Percentiles rank a stretch among this genome's conserved stretches.
phyloP scores from a whole-genome alignment of 1,284 basidiomycete species.

The Cutaneotrichosporon sp. region DNA sequence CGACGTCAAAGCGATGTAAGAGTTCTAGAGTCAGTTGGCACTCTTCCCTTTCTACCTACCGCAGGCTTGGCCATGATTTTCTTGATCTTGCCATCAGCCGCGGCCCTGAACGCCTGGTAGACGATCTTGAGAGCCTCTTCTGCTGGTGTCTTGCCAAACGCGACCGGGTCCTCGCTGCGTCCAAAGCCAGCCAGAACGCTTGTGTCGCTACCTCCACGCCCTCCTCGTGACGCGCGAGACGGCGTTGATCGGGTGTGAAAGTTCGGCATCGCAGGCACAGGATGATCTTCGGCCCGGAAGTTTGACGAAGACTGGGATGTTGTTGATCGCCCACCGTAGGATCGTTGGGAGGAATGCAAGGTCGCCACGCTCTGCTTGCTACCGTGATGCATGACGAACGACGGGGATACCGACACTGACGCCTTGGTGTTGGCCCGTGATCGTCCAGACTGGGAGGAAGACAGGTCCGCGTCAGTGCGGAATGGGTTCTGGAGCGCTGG shows the following conservation, averaged over 20 bases:
- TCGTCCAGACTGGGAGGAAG: conserved; percentile 25
- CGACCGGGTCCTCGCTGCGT: conserved; percentile 33
- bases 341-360: conserved; percentile 37
- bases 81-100: conserved; percentile 74
- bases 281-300: conserved; percentile 43
- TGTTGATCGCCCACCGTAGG: conserved; percentile 39
- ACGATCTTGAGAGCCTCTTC: conserved; percentile 83
- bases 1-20: conserved; percentile 64
- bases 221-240: conserved; percentile 38
- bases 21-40: conserved; percentile 57
- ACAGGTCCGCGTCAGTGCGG: conserved; percentile 37
- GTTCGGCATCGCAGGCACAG: conserved; percentile 42
- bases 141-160: conserved; percentile 61
- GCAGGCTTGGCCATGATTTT: conserved; percentile 66
- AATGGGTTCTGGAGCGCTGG: conserved; percentile 51
- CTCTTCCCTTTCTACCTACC: conserved; percentile 56
- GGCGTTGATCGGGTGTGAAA: conserved; percentile 40
- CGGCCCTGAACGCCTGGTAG: conserved; percentile 76
- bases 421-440: conserved; percentile 22
- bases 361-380: conserved; percentile 41
- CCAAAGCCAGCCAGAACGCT: conserved; percentile 37
- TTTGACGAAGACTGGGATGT: conserved; percentile 45
- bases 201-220: conserved; percentile 43
- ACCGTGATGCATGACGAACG: conserved; percentile 23
- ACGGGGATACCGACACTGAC: conserved; percentile 10